phyloP scores from a whole-genome alignment of 129 eudicot genomes.

The Calendula officinalis region DNA sequence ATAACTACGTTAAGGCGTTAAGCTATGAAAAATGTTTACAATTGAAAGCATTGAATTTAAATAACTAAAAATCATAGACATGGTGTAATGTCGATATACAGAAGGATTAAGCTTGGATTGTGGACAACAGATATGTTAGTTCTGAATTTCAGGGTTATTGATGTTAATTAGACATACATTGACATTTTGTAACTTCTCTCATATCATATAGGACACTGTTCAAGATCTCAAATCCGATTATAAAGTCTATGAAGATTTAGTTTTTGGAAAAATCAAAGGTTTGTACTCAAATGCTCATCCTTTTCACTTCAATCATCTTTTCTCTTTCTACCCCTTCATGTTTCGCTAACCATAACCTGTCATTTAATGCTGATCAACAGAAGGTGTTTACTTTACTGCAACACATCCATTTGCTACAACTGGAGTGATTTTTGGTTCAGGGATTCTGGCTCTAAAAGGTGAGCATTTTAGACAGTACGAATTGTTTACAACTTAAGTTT shows the following conservation, averaged over 20 bases:
- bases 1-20: background rate
- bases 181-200: constrained; percentile 5
- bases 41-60: too few relatives aligned
- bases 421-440: constrained; percentile 68
- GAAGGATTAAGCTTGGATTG: too few relatives aligned
- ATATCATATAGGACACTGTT: constrained; percentile 58
- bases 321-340: background rate
- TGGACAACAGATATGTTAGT: too few relatives aligned
- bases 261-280: constrained; percentile 83
- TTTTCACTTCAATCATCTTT: background rate
- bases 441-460: constrained; percentile 64
- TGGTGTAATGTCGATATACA: too few relatives aligned
- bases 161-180: background rate
- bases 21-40: too few relatives aligned
- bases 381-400: constrained; percentile 71
- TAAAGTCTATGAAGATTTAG: constrained; percentile 57
- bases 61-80: too few relatives aligned
- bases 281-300: constrained; percentile 5
- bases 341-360: constrained; percentile 15
- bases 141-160: too few relatives aligned
- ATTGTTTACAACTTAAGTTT: constrained; percentile 12
- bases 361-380: constrained; percentile 43
- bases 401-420: constrained; percentile 63
- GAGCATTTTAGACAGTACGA: constrained; percentile 23
- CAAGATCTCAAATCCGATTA: constrained; percentile 65